A percentile compares a stretch with the other conserved stretches of the same genome.
Conservation (phyloP, 768 basidiomycete species). For the Obba rivulosa region DNA sequence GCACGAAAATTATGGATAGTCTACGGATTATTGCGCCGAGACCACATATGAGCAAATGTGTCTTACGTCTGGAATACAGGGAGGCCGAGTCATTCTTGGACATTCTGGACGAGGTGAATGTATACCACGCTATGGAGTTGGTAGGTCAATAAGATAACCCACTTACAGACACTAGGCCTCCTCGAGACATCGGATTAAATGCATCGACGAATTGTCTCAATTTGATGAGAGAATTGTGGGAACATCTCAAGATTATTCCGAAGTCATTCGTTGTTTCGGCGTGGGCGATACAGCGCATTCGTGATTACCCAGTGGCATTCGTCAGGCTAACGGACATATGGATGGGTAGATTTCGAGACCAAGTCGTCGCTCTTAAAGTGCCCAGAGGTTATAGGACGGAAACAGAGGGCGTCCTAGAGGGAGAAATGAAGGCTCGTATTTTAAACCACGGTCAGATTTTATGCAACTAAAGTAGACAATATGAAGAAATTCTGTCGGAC, state of each 20-base stretch:
- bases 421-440: neutral
- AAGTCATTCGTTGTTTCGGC: neutral
- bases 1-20: too few relatives aligned
- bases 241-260: neutral
- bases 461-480: too few relatives aligned
- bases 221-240: neutral
- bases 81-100: neutral
- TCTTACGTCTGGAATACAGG: neutral
- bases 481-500: constrained; percentile 1
- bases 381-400: neutral
- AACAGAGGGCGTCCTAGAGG: neutral
- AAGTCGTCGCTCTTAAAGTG: constrained; percentile 3
- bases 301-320: neutral
- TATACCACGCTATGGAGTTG: too few relatives aligned
- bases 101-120: neutral
- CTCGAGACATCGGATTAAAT: neutral
- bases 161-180: too few relatives aligned
- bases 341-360: neutral
- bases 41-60: too few relatives aligned
- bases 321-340: constrained; percentile 6
- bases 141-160: neutral
- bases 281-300: neutral
- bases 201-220: neutral
- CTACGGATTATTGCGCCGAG: too few relatives aligned
- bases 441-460: neutral